Evolutionary conservation across 2,329 filamentous ascomycete genomes (phyloP), one percentile per base, ranked within the genome.

Genomic region (Alternaria burnsii): DNA sequence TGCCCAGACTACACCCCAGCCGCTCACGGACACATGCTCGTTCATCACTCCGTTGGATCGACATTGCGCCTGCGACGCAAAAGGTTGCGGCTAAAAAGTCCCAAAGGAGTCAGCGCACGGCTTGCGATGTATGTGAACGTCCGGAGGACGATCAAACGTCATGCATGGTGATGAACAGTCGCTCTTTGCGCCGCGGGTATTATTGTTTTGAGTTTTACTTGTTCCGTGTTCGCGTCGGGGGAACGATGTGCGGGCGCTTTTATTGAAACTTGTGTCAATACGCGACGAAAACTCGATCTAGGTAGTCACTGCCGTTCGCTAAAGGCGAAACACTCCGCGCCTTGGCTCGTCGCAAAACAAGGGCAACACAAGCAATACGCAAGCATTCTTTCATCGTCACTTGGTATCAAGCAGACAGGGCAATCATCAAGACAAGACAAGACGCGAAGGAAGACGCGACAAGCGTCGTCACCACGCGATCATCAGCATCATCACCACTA

Each of bases 41-140:
- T 50, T 34, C 46, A 36, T 36, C 46, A 36, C 46, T 36, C 46
- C 32, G 46, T 50, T 34, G 18, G 46, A 50, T 50, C 46, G 46
- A 38, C 46, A 50, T 50, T 50, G 46, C 46, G 46, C 46, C 46
- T 50, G 46, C 46, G 46, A 50, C 46, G 46, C 46, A 36, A 50
- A 38, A 50, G 34, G 46, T 50, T n/a, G 46, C 30, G 46, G 28
- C 28, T 34, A 48, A 48, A 32, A 41, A 41, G 10, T 22, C 18
- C 18, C 18, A 41, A 41, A 50, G 46, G 30, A 36, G 46, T 22
- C 46, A 24, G 28, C 28, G 30, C 46, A 34, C 44, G 44, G 44
- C 30, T 48, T 36, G 46, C 30, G 30, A 48, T 48, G 16, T 22
- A 14, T 34, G 46, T 24, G 22, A 42, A 36, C 12, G 18, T 28